A percentile compares a stretch with the other conserved stretches of the same genome.
Evolutionary conservation across 495 filamentous ascomycete genomes (phyloP).

Genomic region (Friedmanniomyces simplex): DNA sequence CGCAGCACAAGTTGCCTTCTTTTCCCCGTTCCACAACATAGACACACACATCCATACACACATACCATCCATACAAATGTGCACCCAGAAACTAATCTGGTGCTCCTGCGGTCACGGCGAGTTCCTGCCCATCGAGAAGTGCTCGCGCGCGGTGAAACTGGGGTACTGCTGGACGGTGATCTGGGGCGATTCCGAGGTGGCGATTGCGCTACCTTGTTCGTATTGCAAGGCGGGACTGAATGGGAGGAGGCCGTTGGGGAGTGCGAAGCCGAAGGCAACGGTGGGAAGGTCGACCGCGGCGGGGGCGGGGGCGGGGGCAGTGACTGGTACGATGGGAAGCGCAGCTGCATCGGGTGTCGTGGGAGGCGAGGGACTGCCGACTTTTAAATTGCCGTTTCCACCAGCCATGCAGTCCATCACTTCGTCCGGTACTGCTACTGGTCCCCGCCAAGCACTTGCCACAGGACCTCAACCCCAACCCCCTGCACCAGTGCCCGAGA

Average conservation of each 20-base stretch:
- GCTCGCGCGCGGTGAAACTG: neutral
- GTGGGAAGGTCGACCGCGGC: neutral
- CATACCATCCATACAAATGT: slow-evolving; percentile 6
- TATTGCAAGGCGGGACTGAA: slow-evolving; percentile 17
- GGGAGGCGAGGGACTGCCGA: neutral
- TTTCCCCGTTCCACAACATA: neutral
- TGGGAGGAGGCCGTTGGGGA: neutral
- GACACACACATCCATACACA: too few species aligned
- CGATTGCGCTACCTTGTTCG: slow-evolving; percentile 8
- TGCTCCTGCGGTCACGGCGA: slow-evolving; percentile 22
- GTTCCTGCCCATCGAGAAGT: slow-evolving; percentile 17
- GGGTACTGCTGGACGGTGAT: slow-evolving; percentile 15
- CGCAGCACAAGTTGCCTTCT: too few species aligned
- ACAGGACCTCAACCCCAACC: too few species aligned
- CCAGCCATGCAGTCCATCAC: neutral
- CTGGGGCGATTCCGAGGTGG: slow-evolving; percentile 6
- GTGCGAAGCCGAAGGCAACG: neutral
- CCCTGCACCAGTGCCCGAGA: neutral
- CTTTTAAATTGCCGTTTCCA: neutral
- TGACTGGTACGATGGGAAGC: neutral
- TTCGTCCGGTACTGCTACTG: neutral
- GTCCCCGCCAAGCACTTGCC: neutral
- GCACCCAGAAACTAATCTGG: slow-evolving; percentile 19
- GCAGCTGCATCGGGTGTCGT: neutral
- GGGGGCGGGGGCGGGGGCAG: neutral